A percentile compares a stretch with the other conserved stretches of the same genome.
These are phyloP conservation scores for Ophiocordyceps robertsii DNA, from an alignment of 2,329 filamentous ascomycete species.

Conservation along the genomic window DNA sequence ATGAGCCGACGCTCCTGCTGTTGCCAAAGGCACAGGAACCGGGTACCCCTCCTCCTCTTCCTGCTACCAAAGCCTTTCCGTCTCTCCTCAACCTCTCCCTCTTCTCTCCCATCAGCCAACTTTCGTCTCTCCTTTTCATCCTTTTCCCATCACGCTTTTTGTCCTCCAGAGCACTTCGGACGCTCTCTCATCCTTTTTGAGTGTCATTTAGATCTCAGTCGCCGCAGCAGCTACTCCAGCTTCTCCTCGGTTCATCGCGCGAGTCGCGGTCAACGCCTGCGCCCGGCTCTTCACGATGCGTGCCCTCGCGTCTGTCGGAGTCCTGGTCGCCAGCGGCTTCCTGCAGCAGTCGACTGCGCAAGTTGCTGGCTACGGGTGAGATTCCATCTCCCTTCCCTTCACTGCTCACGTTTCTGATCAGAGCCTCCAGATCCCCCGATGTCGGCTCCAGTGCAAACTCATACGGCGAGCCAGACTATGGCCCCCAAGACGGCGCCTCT, in stretches of 20 bases:
- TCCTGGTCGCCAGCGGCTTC: conserved; percentile 21
- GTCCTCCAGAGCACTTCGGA: neutral
- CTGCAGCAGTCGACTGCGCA: conserved; percentile 17
- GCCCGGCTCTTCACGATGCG: conserved; percentile 23
- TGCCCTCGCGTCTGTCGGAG: conserved; percentile 18
- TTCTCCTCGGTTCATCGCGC: neutral
- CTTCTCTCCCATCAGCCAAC: neutral
- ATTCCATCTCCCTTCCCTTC: neutral
- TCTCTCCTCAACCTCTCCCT: neutral
- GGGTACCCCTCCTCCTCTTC: too few relatives aligned
- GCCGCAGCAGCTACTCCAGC: neutral
- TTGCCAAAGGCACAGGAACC: too few relatives aligned
- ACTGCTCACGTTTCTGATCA: conserved; percentile 2
- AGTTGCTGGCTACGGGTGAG: conserved; percentile 19
- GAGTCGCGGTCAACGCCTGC: neutral
- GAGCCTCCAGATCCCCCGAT: conserved; percentile 5
- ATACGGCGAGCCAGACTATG: conserved; percentile 3
- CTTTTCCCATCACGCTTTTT: conserved; percentile 2
- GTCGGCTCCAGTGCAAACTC: conserved; percentile 2
- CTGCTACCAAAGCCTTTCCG: neutral
- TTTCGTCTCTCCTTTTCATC: neutral
- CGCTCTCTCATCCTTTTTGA: conserved; percentile 6
- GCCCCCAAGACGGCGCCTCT: conserved; percentile 1
- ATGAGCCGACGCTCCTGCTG: too few relatives aligned
- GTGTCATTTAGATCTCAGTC: conserved; percentile 1